These are phyloP conservation scores for Sarocladiaceae sp. DNA, from an alignment of 2,329 filamentous ascomycete genomes.

Conservation along the genomic window DNA sequence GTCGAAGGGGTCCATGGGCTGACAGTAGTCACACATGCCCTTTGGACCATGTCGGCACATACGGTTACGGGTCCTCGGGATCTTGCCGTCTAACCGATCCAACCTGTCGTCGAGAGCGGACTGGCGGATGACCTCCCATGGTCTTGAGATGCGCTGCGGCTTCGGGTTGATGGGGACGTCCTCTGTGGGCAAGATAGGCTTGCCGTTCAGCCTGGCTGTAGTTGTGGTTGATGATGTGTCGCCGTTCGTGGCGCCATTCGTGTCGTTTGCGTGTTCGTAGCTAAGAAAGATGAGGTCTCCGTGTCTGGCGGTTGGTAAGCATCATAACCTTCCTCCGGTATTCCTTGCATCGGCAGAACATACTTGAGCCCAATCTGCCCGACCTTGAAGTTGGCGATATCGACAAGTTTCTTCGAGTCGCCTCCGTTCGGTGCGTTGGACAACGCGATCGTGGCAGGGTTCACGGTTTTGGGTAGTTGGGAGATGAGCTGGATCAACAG, in stretches of 20 bases:
- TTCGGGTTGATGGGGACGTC: conserved; percentile 66
- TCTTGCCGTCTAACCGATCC: conserved; percentile 88
- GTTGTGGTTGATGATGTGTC: conserved; percentile 34
- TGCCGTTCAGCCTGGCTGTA: conserved; percentile 72
- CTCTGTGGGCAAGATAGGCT: conserved; percentile 66
- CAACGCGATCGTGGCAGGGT: conserved; percentile 54
- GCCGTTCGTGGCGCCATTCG: conserved; percentile 30
- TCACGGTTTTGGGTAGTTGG: conserved; percentile 58
- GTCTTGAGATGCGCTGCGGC: conserved; percentile 44
- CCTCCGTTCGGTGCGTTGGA: conserved; percentile 57
- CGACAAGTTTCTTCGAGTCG: conserved; percentile 54
- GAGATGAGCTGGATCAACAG: conserved; percentile 43
- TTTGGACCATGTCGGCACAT: conserved; percentile 97
- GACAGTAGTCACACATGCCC: conserved; percentile 99
- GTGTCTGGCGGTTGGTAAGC: conserved; percentile 50
- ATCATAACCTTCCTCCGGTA: background rate
- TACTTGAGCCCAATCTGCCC: conserved; percentile 58
- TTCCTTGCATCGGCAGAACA: conserved; percentile 14
- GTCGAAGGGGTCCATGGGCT: conserved; percentile 92
- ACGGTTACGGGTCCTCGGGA: conserved; percentile 70
- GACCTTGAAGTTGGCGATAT: conserved; percentile 53
- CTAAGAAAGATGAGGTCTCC: conserved; percentile 87
- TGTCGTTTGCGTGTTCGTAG: conserved; percentile 59
- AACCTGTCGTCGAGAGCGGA: conserved; percentile 81
- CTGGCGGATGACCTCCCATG: conserved; percentile 87